Evolutionary conservation across 495 filamentous ascomycete species (phyloP).

Genomic region (Massariosphaeria phaeospora): DNA sequence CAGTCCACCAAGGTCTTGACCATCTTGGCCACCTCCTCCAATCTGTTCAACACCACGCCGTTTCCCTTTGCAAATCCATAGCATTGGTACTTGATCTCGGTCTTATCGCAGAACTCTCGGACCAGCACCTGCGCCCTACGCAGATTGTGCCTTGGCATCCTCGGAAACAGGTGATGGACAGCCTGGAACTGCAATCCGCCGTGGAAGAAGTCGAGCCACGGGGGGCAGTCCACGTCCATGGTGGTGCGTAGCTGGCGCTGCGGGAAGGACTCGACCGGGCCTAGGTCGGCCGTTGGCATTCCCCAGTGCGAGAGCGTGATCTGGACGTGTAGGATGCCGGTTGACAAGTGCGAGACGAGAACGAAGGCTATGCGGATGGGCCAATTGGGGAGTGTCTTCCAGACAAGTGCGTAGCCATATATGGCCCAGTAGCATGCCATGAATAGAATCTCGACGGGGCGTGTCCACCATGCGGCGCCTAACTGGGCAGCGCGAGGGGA

Average conservation of each 20-base stretch:
- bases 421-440: conserved; percentile 46
- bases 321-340: conserved; percentile 50
- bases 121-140: conserved; percentile 43
- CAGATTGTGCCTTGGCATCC: conserved; percentile 47
- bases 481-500: conserved; percentile 37
- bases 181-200: conserved; percentile 50
- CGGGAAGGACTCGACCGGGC: conserved; percentile 46
- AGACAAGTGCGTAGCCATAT: conserved; percentile 47
- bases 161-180: conserved; percentile 48
- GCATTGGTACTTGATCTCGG: conserved; percentile 43
- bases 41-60: conserved; percentile 38
- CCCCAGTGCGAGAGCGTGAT: conserved; percentile 52
- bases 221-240: conserved; percentile 49
- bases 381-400: conserved; percentile 45
- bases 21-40: conserved; percentile 44
- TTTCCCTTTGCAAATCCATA: conserved; percentile 47
- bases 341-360: conserved; percentile 45
- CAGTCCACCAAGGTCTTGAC: conserved; percentile 43
- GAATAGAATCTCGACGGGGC: conserved; percentile 43
- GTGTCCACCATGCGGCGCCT: conserved; percentile 47
- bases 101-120: conserved; percentile 44
- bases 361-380: conserved; percentile 45
- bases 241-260: conserved; percentile 49
- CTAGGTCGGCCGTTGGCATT: conserved; percentile 48
- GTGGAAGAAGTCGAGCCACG: conserved; percentile 48